Evolutionary conservation across 441 rosid genomes (phyloP).

Genomic region (Capsella rubella): DNA sequence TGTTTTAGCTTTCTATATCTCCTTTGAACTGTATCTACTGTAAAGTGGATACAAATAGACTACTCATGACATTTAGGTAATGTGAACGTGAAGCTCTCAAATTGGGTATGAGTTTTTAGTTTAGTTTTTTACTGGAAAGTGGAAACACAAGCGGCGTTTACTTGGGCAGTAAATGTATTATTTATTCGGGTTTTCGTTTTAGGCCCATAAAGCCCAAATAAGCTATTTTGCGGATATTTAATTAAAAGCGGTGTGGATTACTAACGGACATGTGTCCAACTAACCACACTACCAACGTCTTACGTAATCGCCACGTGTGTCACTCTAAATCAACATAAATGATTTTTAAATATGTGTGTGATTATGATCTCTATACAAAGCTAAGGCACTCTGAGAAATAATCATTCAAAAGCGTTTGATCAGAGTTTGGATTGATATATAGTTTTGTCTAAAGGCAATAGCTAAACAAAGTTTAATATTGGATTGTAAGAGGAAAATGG

Average conservation of each 20-base stretch:
- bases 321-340: not conserved
- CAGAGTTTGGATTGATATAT: too few relatives aligned
- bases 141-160: not conserved
- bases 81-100: too few relatives aligned
- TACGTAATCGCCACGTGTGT: conserved; percentile 27
- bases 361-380: conserved; percentile 3
- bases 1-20: too few relatives aligned
- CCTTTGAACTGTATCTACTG: too few relatives aligned
- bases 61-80: too few relatives aligned
- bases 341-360: not conserved
- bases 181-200: not conserved
- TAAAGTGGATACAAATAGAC: too few relatives aligned
- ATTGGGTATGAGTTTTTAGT: too few relatives aligned
- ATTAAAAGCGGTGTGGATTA: not conserved
- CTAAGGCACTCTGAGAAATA: not conserved
- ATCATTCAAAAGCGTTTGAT: not conserved
- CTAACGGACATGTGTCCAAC: conserved; percentile 13
- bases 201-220: conserved; percentile 9
- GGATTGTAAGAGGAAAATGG: conserved; percentile 27
- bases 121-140: too few relatives aligned
- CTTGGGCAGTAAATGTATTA: not conserved
- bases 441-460: too few relatives aligned
- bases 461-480: not conserved
- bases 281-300: not conserved
- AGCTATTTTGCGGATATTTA: not conserved